Evolutionary conservation across 2,329 filamentous ascomycete genomes (phyloP).

Genomic region (Fusarium hostae): DNA sequence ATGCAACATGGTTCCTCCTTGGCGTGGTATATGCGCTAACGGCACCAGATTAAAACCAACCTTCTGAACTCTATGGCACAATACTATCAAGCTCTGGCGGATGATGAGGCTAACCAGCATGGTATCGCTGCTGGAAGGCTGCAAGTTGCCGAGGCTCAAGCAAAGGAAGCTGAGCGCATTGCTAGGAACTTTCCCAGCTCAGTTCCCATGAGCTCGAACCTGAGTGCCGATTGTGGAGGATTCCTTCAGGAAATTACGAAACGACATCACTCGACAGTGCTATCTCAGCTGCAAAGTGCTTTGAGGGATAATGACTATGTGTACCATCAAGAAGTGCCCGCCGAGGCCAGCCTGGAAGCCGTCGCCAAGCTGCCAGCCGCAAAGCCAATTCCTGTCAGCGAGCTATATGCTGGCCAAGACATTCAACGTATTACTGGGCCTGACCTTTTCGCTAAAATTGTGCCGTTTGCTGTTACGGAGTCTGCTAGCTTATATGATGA

Average conservation of each 20-base stretch:
- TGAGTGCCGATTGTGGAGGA: slow-evolving; percentile 80
- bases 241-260: slow-evolving; percentile 84
- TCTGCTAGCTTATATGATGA: slow-evolving; percentile 97
- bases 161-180: slow-evolving; percentile 79
- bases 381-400: slow-evolving; percentile 96
- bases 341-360: slow-evolving; percentile 81
- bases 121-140: slow-evolving; percentile 86
- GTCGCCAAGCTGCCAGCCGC: slow-evolving; percentile 94
- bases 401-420: slow-evolving; percentile 96
- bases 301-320: slow-evolving; percentile 98
- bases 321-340: slow-evolving; percentile 92
- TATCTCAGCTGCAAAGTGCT: slow-evolving; percentile 80
- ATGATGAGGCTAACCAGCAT: slow-evolving; percentile 88
- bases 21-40: slow-evolving; percentile 24
- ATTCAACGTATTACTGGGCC: slow-evolving; percentile 97
- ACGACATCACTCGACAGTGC: slow-evolving; percentile 81
- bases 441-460: slow-evolving; percentile 96
- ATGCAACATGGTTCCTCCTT: neutral
- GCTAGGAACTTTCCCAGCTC: slow-evolving; percentile 84
- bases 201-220: slow-evolving; percentile 82
- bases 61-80: slow-evolving; percentile 88
- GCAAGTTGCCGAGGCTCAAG: slow-evolving; percentile 80
- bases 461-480: slow-evolving; percentile 95
- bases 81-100: slow-evolving; percentile 91
- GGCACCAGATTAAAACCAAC: slow-evolving; percentile 76